Base-by-base conservation (phyloP, 2,329 filamentous ascomycete species). In the Penicillium griseofulvum region DNA sequence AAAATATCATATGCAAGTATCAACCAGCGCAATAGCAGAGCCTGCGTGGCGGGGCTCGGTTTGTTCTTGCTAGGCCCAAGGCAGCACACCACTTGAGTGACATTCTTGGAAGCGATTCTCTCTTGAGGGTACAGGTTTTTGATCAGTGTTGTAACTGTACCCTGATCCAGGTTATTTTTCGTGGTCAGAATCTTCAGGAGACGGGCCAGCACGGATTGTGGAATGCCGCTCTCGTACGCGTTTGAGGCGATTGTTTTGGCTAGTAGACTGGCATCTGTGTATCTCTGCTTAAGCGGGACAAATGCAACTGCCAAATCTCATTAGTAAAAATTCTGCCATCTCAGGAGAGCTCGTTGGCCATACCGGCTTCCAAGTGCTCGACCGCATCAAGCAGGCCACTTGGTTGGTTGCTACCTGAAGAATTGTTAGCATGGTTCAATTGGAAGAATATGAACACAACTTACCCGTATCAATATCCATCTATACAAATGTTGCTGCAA, bases 41-140 rank as follows among this genome's bases (percentile, higher is more conserved):
- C 83, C 73, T 96, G 90, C 0, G 89, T 83, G 42, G 81, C 78
- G 42, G 89, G 79, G 14, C 87, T 84, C 14, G 90, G 87, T 70
- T 92, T 95, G 52, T 84, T 80, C 68, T 85, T 84, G 65, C 89
- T 90, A 66, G 91, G 87, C 4, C 91, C 90, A n/a, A 96, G 79
- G 45, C 83, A 84, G 49, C 86, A 87, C 22, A 94, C 81, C 10
- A 92, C 75, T 55, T 83, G 85, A 46, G 90, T 78, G 47, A 89
- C 77, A 38, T 85, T 71, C 53, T 83, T 78, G 33, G 82, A 78
- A 12, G 82, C 70, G n/a, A 95, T 80, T 39, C 79, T 80, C 37
- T 80, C 78, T n/a, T 82, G 80, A 2, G 91, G 90, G 71, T 93
- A 95, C 47, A 95, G 76, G 57, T 88, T 89, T 60, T 86, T 89